Evolutionary conservation across 2,329 filamentous ascomycete genomes (phyloP), one percentile per base, ranked within the genome.

Genomic region (Fusarium protoensiforme): DNA sequence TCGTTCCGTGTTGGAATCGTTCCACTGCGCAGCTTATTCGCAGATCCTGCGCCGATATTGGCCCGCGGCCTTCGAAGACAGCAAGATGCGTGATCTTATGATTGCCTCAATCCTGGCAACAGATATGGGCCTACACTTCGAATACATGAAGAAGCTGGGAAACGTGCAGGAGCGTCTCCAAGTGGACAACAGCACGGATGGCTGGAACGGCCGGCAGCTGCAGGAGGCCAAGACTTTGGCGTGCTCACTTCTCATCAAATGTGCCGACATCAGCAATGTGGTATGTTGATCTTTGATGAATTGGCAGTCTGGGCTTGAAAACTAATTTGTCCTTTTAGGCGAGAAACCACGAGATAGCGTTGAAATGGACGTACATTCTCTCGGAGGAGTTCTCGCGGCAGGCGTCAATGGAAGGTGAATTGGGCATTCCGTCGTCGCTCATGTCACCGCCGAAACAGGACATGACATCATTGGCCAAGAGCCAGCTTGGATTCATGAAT

Each of bases 181-280:
- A 43, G 90, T 90, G 41, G 92, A 91, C 75, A 87, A 91, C 64
- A 88, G 86, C 58, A 89, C 90, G 6, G 91, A 94, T 65, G 89
- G 89, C 10, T 98, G 94, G 95, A 92, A 92, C 68, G 90, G 89
- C 7, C 93, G 95, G 74, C 89, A 92, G 75, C 81, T 92, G 13
- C 92, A 96, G 69, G 92, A 95, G 75, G 90, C 95, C 75, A 93
- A 92, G 75, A 91, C 93, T 11, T 84, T 98, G 54, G 86, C 93
- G n/a, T 98, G 96, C 83, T 95, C 95, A 16, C 85, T 99, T 65
- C 85, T 99, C 67, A 98, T 99, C 84, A 99, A 99, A 82, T 98
- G 96, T 80, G 96, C 96, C 41, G 96, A 99, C 82, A 98, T 99
- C 79, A 98, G 96, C 84, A 99, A 99, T 81, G 96, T 98, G 81